Percentiles rank a stretch among this genome's conserved stretches.
phyloP scores from a whole-genome alignment of 2,329 filamentous ascomycete genomes.

The Rachicladosporium sp. region DNA sequence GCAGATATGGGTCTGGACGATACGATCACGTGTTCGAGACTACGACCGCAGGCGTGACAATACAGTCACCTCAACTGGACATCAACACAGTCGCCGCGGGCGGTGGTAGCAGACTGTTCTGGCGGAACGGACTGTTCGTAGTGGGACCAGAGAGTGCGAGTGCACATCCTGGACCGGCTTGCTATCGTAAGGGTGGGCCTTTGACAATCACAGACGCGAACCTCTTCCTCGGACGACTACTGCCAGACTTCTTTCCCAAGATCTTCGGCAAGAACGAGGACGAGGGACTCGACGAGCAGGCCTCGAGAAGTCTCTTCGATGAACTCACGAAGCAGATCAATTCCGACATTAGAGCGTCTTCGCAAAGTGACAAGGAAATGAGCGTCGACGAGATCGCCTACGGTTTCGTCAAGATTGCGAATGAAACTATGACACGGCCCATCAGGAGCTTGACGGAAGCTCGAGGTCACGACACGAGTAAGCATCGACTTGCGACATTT shows the following conservation, averaged over 20 bases:
- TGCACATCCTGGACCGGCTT: conserved; percentile 23
- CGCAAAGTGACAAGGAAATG: conserved; percentile 44
- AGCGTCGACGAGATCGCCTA: conserved; percentile 69
- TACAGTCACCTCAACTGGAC: conserved; percentile 12
- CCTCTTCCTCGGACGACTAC: conserved; percentile 21
- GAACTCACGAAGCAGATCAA: conserved; percentile 13
- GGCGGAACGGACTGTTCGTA: conserved; percentile 9
- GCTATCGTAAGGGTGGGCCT: conserved; percentile 24
- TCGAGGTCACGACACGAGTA: conserved; percentile 74
- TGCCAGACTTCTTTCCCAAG: conserved; percentile 21
- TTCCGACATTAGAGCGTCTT: conserved; percentile 33
- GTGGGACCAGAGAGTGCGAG: conserved; percentile 14
- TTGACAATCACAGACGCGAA: conserved; percentile 26
- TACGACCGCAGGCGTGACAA: conserved; percentile 9
- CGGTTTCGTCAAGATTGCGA: conserved; percentile 74
- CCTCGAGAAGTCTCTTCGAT: conserved; percentile 8
- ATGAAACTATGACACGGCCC: conserved; percentile 74
- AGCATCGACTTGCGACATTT: conserved; percentile 74
- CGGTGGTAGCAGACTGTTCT: conserved; percentile 10
- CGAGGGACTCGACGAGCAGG: conserved; percentile 12
- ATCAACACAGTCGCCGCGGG: conserved; percentile 15
- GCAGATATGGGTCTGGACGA: conserved; percentile 6
- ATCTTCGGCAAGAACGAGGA: conserved; percentile 24
- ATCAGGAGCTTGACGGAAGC: conserved; percentile 81
- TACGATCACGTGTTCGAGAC: conserved; percentile 12